Conservation (phyloP, 1,284 basidiomycete genomes). For the Cutaneotrichosporon curvatum region DNA sequence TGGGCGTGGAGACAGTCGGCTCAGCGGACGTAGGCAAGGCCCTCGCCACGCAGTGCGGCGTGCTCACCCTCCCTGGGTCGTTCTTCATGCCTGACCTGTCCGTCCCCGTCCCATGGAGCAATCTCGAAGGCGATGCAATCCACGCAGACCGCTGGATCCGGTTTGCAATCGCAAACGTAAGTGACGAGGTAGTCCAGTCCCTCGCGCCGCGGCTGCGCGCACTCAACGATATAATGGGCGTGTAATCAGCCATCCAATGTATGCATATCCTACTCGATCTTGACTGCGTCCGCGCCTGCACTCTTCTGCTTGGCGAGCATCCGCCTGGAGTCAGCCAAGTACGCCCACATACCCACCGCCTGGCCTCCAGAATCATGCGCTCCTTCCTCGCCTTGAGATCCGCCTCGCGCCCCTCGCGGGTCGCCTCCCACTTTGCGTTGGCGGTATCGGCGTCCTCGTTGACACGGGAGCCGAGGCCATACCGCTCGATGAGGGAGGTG, state of each 20-base stretch:
- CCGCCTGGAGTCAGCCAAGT: constrained; percentile 19
- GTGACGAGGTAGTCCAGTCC: constrained; percentile 55
- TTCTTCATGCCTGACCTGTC: constrained; percentile 54
- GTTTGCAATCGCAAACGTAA: constrained; percentile 75
- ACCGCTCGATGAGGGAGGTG: constrained; percentile 35
- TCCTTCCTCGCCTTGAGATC: constrained; percentile 41
- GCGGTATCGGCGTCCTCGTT: constrained; percentile 11
- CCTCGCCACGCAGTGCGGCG: constrained; percentile 59
- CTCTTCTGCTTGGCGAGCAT: constrained; percentile 38
- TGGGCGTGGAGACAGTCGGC: constrained; percentile 49
- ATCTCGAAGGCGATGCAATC: constrained; percentile 28
- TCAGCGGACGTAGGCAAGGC: constrained; percentile 55
- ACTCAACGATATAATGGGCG: constrained; percentile 40
- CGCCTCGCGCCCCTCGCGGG: constrained; percentile 35
- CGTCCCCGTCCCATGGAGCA: constrained; percentile 35
- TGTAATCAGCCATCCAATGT: constrained; percentile 2
- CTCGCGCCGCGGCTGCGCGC: constrained; percentile 57
- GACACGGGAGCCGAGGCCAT: constrained; percentile 24
- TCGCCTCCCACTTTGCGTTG: constrained; percentile 36
- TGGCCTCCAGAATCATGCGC: constrained; percentile 41
- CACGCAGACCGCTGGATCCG: constrained; percentile 24
- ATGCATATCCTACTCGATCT: constrained; percentile 14
- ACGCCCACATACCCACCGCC: constrained; percentile 25
- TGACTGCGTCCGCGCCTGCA: constrained; percentile 20
- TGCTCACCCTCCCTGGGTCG: constrained; percentile 60